These are phyloP conservation scores for Tolypocladium tundrense DNA, from an alignment of 2,329 filamentous ascomycete genomes.

Conservation along the genomic window DNA sequence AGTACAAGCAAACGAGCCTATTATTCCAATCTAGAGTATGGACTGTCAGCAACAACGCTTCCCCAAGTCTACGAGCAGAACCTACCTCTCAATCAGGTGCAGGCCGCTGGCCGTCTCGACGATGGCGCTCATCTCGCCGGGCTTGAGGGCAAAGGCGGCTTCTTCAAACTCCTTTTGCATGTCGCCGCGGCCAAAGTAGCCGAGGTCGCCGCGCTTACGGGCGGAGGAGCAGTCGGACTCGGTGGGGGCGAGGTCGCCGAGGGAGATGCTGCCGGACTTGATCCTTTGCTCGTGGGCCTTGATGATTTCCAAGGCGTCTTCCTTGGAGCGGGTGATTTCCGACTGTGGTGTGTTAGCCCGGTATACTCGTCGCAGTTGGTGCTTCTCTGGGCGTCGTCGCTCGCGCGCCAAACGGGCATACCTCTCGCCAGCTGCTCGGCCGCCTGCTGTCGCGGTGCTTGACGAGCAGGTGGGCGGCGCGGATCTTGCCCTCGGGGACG, in stretches of 20 bases:
- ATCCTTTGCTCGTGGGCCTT: slow-evolving; percentile 67
- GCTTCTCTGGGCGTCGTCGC: no score
- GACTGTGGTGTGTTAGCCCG: slow-evolving; percentile 30
- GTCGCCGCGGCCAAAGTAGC: slow-evolving; percentile 86
- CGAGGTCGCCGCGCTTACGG: slow-evolving; percentile 85
- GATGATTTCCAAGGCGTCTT: slow-evolving; percentile 74
- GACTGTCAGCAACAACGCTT: not conserved
- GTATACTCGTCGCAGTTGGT: not conserved
- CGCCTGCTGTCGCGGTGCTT: slow-evolving; percentile 86
- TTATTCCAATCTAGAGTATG: slow-evolving; percentile 3
- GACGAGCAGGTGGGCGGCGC: slow-evolving; percentile 82
- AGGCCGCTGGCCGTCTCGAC: slow-evolving; percentile 90
- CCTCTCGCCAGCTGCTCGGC: slow-evolving; percentile 86
- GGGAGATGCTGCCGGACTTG: slow-evolving; percentile 51
- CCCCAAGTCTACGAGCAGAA: not conserved
- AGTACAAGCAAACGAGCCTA: not conserved
- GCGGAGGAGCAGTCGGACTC: slow-evolving; percentile 97
- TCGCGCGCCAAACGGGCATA: slow-evolving; percentile 13
- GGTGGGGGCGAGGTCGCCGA: slow-evolving; percentile 76
- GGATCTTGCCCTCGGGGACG: slow-evolving; percentile 69
- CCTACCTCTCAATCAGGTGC: slow-evolving; percentile 89
- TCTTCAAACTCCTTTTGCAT: slow-evolving; percentile 99
- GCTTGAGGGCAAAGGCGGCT: slow-evolving; percentile 80
- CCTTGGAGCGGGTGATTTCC: slow-evolving; percentile 78
- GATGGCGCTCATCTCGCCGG: slow-evolving; percentile 75